Conservation (phyloP, 257 asterid species). For the Solanum ossicruentum region DNA sequence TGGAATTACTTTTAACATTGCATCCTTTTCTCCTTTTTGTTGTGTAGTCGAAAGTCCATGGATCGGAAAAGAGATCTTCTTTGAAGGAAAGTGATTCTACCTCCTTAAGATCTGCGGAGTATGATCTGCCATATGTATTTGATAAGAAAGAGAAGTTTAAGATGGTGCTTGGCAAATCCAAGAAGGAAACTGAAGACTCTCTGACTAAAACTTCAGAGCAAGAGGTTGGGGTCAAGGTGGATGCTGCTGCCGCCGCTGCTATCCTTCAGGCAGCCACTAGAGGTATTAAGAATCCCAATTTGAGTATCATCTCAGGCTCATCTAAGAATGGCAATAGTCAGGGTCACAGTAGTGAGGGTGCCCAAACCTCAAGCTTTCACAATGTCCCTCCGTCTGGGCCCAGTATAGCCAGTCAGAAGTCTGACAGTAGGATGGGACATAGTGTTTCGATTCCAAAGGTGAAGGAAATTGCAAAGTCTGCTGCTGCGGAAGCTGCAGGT, state of each 20-base stretch:
- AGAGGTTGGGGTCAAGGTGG: constrained; percentile 44
- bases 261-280: constrained; percentile 85
- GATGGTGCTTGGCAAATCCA: constrained; percentile 76
- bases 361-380: constrained; percentile 6
- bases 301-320: constrained; percentile 18
- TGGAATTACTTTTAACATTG: background rate
- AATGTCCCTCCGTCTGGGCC: background rate
- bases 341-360: constrained; percentile 16
- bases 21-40: background rate
- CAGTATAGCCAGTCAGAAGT: background rate
- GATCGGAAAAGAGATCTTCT: constrained; percentile 23
- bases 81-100: constrained; percentile 17
- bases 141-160: constrained; percentile 85
- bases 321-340: constrained; percentile 10
- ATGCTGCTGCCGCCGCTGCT: constrained; percentile 77
- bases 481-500: constrained; percentile 15
- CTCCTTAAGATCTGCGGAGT: constrained; percentile 7
- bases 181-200: constrained; percentile 51
- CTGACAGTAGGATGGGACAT: constrained; percentile 4
- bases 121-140: constrained; percentile 43
- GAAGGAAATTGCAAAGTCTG: constrained; percentile 4
- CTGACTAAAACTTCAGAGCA: constrained; percentile 25
- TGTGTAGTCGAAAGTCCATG: constrained; percentile 50
- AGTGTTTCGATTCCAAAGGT: background rate
- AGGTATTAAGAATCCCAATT: constrained; percentile 50